Evolutionary conservation across 2,329 filamentous ascomycete genomes (phyloP), one percentile per base, ranked within the genome.

Genomic region (Cytospora chrysosperma): DNA sequence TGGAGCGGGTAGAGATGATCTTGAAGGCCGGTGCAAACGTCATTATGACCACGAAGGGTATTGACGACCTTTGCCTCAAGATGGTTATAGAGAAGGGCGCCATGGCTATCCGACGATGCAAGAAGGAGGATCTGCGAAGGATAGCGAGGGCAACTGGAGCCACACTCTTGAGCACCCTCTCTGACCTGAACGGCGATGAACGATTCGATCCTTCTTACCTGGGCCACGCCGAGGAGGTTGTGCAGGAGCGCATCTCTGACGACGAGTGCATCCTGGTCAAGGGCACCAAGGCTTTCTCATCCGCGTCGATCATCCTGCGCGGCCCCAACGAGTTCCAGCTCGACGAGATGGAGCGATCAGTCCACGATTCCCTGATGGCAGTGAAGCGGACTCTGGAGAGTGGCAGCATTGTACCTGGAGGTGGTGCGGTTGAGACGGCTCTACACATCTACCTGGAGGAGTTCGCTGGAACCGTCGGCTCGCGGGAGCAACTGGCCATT

Each of bases 391-490:
- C 95, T 3, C 84, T 99, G 9, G 95, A 99, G 81, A 97, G 92
- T 73, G 95, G 95, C 72, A 93, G 91, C 78, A 96, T 99, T 69
- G 95, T 99, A 47, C 95, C 95, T 19, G 95, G 95, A 69, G 95
- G 95, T 69, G 95, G 94, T 74, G 95, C 95, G 51, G 94, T 97
- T 26, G 95, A 99, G 82, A 98, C 95, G n/a, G 95, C 95, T 56
- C 86, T 99, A 69, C 95, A 98, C 81, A 99, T 99, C 75, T 99
- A 98, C 80, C 86, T 99, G 37, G 95, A 99, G 81, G 95, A 99
- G 79, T 99, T 96, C 78, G 95, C 95, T 59, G 94, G 95, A 71
- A 98, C 95, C 43, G 94, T 99, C 67, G 93, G 94, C 69, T 98
- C 94, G 61, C 89, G 95, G 71, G 95, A 99, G 79, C 95, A 99